Base-by-base conservation (phyloP, 306 rosid species). In the Betula pendula region DNA sequence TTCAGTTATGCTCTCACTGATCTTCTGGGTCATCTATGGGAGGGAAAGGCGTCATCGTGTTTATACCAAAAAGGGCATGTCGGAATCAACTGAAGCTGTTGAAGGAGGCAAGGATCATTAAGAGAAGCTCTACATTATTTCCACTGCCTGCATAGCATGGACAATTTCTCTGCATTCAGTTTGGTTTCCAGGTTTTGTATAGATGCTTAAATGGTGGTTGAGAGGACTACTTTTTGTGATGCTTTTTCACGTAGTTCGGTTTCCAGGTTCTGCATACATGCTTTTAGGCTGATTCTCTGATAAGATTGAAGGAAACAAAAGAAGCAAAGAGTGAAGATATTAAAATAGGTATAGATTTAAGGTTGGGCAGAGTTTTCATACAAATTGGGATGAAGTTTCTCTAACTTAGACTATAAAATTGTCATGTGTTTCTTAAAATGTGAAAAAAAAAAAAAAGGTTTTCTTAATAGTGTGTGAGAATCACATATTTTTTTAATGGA, bases 1-100 rank as follows among this genome's bases (percentile, higher is more conserved):
- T 0, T 87, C 92, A 13, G 96, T 88, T 14, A 88, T 90, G 93
- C 38, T 90, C 51, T 94, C 92, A 0, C 47, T 95, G 75, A 75
- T 89, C 60, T 84, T 88, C 51, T 91, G 93, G 90, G 88, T 89
- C 24, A 84, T 90, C 74, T 89, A 83, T 66, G 90, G 86, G 50
- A 80, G 95, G 75, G 87, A 94, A 42, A 79, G 85, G 49, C 68
- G 83, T 5, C 93, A 95, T 42, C 97, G 97, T 0, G 85, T 85
- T 27, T 90, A 87, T 70, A 88, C 97, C 0, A 95, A 92, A 67
- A 82, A 80, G 75, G 78, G 75, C 82, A 33, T 72, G 45, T 42
- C 76, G 9, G 53, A 83, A 59, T 25, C 79, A 9, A 48, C 13
- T 6, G 70, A 16, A 27, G 76, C 2, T 38, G 1, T 68, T 14